These are phyloP conservation scores for Acanthamoeba lenticulata DNA, from an alignment of 208 protist genomes.

Conservation along the genomic window DNA sequence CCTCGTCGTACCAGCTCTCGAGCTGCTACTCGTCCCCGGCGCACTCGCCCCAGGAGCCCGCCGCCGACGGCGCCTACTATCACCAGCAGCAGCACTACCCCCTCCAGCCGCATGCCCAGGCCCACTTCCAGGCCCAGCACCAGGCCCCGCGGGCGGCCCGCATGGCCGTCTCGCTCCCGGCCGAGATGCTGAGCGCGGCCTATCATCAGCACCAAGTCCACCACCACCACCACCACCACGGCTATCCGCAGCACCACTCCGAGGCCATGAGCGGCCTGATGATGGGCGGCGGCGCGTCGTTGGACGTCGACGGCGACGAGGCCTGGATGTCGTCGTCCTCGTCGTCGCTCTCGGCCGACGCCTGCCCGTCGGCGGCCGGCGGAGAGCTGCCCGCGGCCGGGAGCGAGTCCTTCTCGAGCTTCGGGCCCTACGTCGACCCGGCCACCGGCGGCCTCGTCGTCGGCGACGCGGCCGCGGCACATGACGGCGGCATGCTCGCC, in stretches of 20 bases:
- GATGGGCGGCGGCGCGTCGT: neutral
- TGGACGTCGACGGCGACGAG: neutral
- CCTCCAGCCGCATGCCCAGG: neutral
- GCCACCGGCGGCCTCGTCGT: neutral
- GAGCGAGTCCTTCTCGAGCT: conserved; percentile 22
- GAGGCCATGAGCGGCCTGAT: neutral
- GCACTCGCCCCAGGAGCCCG: neutral
- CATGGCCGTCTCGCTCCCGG: neutral
- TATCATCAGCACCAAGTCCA: neutral
- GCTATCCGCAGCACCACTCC: neutral
- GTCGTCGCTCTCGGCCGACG: neutral
- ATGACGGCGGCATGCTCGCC: neutral
- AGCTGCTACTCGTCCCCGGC: neutral
- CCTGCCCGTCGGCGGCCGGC: neutral
- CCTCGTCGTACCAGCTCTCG: no score
- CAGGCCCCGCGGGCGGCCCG: neutral
- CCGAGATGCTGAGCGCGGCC: neutral
- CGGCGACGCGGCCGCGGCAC: no score
- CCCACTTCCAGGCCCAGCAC: neutral
- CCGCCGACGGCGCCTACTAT: neutral
- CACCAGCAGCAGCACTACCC: neutral
- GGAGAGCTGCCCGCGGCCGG: neutral
- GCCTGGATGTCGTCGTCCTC: neutral
- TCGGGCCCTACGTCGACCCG: neutral
- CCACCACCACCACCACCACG: neutral